Evolutionary conservation across 2,329 filamentous ascomycete species (phyloP).

Genomic region (Penicillium crustosum): DNA sequence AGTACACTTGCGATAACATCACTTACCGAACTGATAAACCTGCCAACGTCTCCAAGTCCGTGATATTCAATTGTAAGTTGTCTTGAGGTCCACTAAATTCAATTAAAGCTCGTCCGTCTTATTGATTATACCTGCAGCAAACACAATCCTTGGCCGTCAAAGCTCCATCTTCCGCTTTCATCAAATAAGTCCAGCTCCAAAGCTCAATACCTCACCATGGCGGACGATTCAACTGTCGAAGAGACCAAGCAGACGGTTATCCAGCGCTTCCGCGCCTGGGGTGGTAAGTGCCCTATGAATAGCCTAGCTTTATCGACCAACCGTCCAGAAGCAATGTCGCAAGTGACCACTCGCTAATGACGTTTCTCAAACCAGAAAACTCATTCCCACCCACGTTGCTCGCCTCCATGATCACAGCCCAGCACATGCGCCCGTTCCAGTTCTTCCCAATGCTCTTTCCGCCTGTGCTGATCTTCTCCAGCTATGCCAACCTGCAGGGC

Average conservation of each 20-base stretch:
- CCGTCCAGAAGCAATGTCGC: background rate
- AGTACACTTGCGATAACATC: conserved; percentile 13
- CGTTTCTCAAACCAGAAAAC: conserved; percentile 51
- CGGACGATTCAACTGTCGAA: conserved; percentile 32
- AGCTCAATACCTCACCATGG: conserved; percentile 23
- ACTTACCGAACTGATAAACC: background rate
- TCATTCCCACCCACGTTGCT: conserved; percentile 64
- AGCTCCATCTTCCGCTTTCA: background rate
- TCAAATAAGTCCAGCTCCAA: background rate
- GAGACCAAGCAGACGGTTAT: conserved; percentile 41
- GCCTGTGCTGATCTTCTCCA: conserved; percentile 64
- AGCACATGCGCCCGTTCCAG: conserved; percentile 67
- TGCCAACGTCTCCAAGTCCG: background rate
- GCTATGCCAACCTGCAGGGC: conserved; percentile 63
- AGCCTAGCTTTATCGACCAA: background rate
- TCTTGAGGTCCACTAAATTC: background rate
- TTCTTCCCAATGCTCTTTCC: conserved; percentile 66
- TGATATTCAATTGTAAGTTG: conserved; percentile 1
- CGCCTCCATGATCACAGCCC: conserved; percentile 65
- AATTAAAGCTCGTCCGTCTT: background rate
- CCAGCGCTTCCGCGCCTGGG: conserved; percentile 43
- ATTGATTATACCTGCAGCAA: conserved; percentile 4
- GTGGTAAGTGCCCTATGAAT: conserved; percentile 36
- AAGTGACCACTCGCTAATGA: background rate
- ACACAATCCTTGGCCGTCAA: background rate